phyloP scores from a whole-genome alignment of 768 basidiomycete species.

The Amanita rimosa region DNA sequence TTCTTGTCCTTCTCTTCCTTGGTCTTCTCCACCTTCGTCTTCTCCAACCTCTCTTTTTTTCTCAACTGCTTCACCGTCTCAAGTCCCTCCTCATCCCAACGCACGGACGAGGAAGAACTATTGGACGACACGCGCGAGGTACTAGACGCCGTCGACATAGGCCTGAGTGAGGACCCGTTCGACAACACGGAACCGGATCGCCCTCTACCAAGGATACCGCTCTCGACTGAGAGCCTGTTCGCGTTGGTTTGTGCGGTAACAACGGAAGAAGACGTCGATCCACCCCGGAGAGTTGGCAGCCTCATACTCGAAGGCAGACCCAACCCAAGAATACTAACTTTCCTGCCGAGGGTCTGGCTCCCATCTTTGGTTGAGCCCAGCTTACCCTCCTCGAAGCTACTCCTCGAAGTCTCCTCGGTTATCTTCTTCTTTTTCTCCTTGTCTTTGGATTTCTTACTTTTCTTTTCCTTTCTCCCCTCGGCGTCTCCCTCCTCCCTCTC shows the following conservation, averaged over 20 bases:
- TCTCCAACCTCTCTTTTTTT: too few species aligned
- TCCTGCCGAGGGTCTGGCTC: conserved; percentile 33
- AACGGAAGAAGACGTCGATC: conserved; percentile 25
- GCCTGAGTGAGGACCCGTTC: conserved; percentile 32
- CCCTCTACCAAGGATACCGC: conserved; percentile 12
- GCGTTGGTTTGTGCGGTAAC: conserved; percentile 6
- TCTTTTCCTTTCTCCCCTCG: background rate
- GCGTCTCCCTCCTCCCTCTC: conserved; percentile 7
- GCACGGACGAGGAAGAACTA: background rate
- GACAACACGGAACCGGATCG: conserved; percentile 28
- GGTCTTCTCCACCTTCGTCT: too few species aligned
- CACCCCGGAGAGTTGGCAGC: conserved; percentile 27
- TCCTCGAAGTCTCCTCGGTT: conserved; percentile 36
- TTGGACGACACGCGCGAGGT: conserved; percentile 21
- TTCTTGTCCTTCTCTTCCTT: too few species aligned
- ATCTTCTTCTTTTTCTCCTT: conserved; percentile 12
- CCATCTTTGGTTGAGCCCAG: conserved; percentile 10
- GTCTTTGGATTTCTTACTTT: background rate
- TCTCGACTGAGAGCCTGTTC: conserved; percentile 2
- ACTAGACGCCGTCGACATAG: conserved; percentile 29
- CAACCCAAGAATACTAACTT: conserved; percentile 55
- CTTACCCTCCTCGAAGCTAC: conserved; percentile 61
- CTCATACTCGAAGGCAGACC: conserved; percentile 48
- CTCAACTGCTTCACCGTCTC: too few species aligned
- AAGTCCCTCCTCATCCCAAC: too few species aligned